Evolutionary conservation across 2,329 filamentous ascomycete species (phyloP), one percentile per base, ranked within the genome.

Genomic region (Claviceps cyperi): DNA sequence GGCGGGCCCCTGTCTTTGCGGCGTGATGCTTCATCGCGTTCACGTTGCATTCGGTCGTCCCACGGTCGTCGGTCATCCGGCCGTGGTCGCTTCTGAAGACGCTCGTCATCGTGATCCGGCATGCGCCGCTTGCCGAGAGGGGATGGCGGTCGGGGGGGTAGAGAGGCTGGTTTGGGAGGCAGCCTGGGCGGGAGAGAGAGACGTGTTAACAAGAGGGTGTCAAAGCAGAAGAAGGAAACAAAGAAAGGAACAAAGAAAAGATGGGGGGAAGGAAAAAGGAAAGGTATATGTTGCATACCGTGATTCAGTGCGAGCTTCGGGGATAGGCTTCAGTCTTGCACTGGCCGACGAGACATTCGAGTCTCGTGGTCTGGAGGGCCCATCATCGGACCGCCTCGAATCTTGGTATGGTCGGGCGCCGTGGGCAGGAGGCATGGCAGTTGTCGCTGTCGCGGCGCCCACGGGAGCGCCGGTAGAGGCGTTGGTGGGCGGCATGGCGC

Each of bases 81-180:
- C 51, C 65, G 72, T 22, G 62, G 59, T 50, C 74, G 69, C 60
- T 78, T 79, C 49, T 64, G 64, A 1, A 69, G 65, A 49, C 73
- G 68, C 35, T 68, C 65, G 24, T 73, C 72, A 19, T 75, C 70
- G 6, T 54, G 47, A 15, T 77, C 74, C 14, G 65, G 60, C 11
- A 59, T 53, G 40, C 74, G 72, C 62, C 76, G 77, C 56, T 68
- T 72, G 53, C 60, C 69, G 47, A 72, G 69, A 7, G 67, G 71
- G 39, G 66, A 73, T n/a, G 60, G 54, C 56, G 66, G 60, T 57
- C 67, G 53, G 48, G 67, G 57, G 44, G 67, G 63, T 41, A 65
- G 53, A 32, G 60, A 60, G 44, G 65, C 62, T 13, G 67, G 65
- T 55, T 67, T 70, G 15, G 64, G 63, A 19, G 64, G 64, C 4